Percentiles rank a stretch among this genome's conserved stretches.
phyloP scores from a whole-genome alignment of 768 basidiomycete genomes.

The Rhodotorula taiwanensis region DNA sequence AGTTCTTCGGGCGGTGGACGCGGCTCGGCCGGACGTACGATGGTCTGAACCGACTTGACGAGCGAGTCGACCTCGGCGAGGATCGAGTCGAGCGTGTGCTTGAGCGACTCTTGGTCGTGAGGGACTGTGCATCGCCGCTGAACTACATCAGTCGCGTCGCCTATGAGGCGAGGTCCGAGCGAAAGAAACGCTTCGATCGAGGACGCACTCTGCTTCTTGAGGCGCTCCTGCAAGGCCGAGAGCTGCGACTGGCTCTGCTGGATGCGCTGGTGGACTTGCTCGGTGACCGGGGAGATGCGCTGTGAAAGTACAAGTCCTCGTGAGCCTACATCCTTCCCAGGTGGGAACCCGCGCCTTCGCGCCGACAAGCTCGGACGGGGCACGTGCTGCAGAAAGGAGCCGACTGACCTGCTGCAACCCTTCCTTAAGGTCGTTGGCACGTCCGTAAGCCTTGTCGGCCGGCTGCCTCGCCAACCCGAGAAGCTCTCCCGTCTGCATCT shows the following conservation, averaged over 20 bases:
- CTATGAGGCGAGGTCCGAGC: too few relatives aligned
- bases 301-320: too few relatives aligned
- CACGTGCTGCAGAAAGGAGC: not conserved
- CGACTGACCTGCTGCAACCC: constrained; percentile 14
- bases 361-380: not conserved
- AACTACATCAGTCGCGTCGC: too few relatives aligned
- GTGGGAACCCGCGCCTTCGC: too few relatives aligned
- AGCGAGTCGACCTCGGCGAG: constrained; percentile 11
- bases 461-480: constrained; percentile 10
- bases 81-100: constrained; percentile 9
- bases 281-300: constrained; percentile 13
- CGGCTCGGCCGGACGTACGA: constrained; percentile 6
- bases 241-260: constrained; percentile 14
- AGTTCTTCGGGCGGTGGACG: too few relatives aligned
- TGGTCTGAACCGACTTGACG: constrained; percentile 9
- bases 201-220: constrained; percentile 21
- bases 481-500: constrained; percentile 22
- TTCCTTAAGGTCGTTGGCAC: constrained; percentile 7
- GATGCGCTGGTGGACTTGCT: constrained; percentile 12
- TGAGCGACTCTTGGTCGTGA: constrained; percentile 17
- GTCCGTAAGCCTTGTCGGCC: constrained; percentile 19
- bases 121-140: constrained; percentile 14
- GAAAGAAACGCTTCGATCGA: not conserved
- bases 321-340: too few relatives aligned
- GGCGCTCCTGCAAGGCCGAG: constrained; percentile 20